Base-by-base conservation (phyloP, 2,329 filamentous ascomycete genomes). In the Daldinia eschscholtzii region DNA sequence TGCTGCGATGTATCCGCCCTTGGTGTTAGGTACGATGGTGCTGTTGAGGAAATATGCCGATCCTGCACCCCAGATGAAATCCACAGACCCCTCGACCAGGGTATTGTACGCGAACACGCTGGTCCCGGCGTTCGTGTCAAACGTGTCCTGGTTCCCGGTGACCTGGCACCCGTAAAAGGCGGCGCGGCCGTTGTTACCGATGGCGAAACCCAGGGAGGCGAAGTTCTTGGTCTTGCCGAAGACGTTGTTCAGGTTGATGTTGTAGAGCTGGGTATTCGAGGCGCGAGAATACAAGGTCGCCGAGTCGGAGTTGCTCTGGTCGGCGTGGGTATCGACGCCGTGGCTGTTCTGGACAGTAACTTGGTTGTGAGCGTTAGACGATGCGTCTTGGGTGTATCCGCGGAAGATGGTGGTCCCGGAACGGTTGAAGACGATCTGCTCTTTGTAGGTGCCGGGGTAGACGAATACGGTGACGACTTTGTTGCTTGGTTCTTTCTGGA, bases 341-440 rank as follows among this genome's bases (percentile, higher is more conserved):
- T 15, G 9, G 35, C 61, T 70, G 37, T 67, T 68, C 9, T 67
- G 64, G 6, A 70, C 13, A 1, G 33, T 44, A 12, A 62, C 68
- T 41, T 65, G 61, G 50, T 70, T 70, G 15, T 52, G 12, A 1
- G 44, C 48, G 42, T 65, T 53, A 42, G 64, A 44, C 15, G 30
- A 55, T 3, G 68, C 39, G 35, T 57, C 44, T 30, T 60, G 48
- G 4, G 68, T 59, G 65, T 67, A 70, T 3, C 68, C 68, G 7
- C 65, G 65, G 61, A 70, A 65, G 48, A 65, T 65, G 13, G 65
- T 67, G 13, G 61, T 67, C 50, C 64, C 68, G 6, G 68, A 55
- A n/a, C 68, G 64, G 41, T 53, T 60, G 58, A 67, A 57, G 61
- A 63, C 50, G 12, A 70, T 15, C 26, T 70, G 68, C 39, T 70